Percentiles rank a stretch among this genome's conserved stretches.
phyloP scores from a whole-genome alignment of 805 yeast genomes.

The Limtongozyma cylindracea region DNA sequence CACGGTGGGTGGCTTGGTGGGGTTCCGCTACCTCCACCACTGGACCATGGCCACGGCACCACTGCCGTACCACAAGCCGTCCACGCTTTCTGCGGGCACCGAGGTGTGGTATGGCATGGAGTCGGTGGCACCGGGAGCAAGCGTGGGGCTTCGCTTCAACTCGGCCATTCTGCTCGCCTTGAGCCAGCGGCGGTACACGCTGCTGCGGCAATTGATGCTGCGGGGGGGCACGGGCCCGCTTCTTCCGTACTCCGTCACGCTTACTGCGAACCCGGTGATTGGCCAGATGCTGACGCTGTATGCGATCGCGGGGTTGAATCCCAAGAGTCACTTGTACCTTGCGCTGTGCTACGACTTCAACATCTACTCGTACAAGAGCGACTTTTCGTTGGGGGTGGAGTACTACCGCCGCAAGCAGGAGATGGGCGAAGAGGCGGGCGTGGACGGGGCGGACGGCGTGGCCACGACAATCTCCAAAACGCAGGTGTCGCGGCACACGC shows the following conservation, averaged over 20 bases:
- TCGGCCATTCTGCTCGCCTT: constrained; percentile 48
- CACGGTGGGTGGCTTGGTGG: constrained; percentile 62
- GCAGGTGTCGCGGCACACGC: too few species aligned
- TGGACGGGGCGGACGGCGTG: too few species aligned
- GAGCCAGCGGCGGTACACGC: constrained; percentile 78
- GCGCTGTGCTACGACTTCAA: constrained; percentile 80
- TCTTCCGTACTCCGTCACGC: constrained; percentile 76
- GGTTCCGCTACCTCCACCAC: constrained; percentile 58
- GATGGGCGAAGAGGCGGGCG: too few species aligned
- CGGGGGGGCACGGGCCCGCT: constrained; percentile 68
- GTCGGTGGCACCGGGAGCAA: too few species aligned
- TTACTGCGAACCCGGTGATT: constrained; percentile 69
- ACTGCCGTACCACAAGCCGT: constrained; percentile 25
- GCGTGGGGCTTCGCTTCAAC: too few species aligned
- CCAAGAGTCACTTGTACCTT: constrained; percentile 48
- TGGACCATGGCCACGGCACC: constrained; percentile 2
- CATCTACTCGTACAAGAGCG: constrained; percentile 71
- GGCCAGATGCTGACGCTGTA: constrained; percentile 81
- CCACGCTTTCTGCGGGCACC: constrained; percentile 52
- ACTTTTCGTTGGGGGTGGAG: constrained; percentile 70
- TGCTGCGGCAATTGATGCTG: constrained; percentile 63
- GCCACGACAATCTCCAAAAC: too few species aligned
- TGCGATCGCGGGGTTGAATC: too few species aligned
- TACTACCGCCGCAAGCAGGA: too few species aligned
- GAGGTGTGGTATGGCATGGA: constrained; percentile 87